Base-by-base conservation (phyloP, 306 rosid genomes). In the Comarum palustre region DNA sequence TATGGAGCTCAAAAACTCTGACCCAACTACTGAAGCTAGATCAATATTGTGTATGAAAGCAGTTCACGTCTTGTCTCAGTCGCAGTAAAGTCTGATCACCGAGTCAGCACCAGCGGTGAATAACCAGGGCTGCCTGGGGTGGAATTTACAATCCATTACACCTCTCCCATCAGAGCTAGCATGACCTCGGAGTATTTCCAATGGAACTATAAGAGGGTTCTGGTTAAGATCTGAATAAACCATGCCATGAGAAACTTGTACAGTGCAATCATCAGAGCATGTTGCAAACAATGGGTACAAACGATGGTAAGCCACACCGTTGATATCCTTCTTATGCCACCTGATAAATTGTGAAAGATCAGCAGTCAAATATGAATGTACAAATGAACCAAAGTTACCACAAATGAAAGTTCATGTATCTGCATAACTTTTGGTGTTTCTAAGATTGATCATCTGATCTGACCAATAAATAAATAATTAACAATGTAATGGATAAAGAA, bases 101-200 rank as follows among this genome's bases (percentile, higher is more conserved):
- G 86, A 88, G 85, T 94, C 99, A 16, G 95, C 92, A 60, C 97
- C 97, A 0, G 96, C 95, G 0, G 97, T 91, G 79, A 94, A 94
- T 73, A 94, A 67, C 97, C 97, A 94, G 14, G 97, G 97, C 73
- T 89, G 95, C 82, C 91, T 82, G 2, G 98, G 98, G 85, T 94
- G 97, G 80, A 94, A 91, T 79, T 86, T 94, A 75, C 98, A 91
- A 75, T 94, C 96, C 89, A 94, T 57, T 75, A 91, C 89, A 78
- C 98, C 97, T 88, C 97, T 87, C 52, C 92, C 98, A 42, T 88
- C 81, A 54, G 95, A 75, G 79, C 58, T 83, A 71, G 74, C 45
- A 86, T 93, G 97, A 64, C 98, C 96, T 14, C 92, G 85, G 24
- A 93, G 91, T 79, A 87, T 89, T 83, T 91, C 91, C 72, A 94